phyloP scores from a whole-genome alignment of 2,329 filamentous ascomycete genomes.

The Drechslera avenae region DNA sequence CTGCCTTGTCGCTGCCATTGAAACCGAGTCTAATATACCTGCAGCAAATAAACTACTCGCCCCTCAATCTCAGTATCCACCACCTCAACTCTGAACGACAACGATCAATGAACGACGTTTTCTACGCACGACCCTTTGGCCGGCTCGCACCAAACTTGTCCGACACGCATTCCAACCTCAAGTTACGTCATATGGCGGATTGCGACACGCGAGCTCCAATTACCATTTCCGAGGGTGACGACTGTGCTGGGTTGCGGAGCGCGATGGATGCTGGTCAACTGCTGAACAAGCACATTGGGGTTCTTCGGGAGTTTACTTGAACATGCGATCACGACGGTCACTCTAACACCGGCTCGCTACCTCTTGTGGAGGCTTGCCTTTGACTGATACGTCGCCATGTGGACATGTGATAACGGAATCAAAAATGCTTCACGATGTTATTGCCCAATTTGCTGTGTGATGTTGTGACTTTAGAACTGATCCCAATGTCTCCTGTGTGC shows the following conservation, averaged over 20 bases:
- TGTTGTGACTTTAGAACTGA: not conserved
- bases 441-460: slow-evolving; percentile 10
- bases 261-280: slow-evolving; percentile 43
- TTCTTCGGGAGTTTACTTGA: slow-evolving; percentile 43
- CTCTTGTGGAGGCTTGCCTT: slow-evolving; percentile 38
- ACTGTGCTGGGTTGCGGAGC: slow-evolving; percentile 36
- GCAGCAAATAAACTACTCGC: slow-evolving; percentile 58
- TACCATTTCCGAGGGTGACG: slow-evolving; percentile 25
- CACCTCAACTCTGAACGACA: slow-evolving; percentile 39
- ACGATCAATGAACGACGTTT: slow-evolving; percentile 36
- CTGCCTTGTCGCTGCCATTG: not conserved
- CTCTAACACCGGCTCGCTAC: slow-evolving; percentile 47
- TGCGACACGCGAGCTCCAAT: slow-evolving; percentile 36
- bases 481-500: not conserved
- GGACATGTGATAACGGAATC: slow-evolving; percentile 43
- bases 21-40: slow-evolving; percentile 16
- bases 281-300: slow-evolving; percentile 35
- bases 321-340: slow-evolving; percentile 31
- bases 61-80: slow-evolving; percentile 46
- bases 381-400: slow-evolving; percentile 46
- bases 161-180: slow-evolving; percentile 17
- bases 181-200: slow-evolving; percentile 33
- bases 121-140: slow-evolving; percentile 29
- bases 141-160: slow-evolving; percentile 29
- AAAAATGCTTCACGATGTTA: slow-evolving; percentile 48